These are phyloP conservation scores for Pyrenophora teres DNA, from an alignment of 2,329 filamentous ascomycete species.

Conservation along the genomic window DNA sequence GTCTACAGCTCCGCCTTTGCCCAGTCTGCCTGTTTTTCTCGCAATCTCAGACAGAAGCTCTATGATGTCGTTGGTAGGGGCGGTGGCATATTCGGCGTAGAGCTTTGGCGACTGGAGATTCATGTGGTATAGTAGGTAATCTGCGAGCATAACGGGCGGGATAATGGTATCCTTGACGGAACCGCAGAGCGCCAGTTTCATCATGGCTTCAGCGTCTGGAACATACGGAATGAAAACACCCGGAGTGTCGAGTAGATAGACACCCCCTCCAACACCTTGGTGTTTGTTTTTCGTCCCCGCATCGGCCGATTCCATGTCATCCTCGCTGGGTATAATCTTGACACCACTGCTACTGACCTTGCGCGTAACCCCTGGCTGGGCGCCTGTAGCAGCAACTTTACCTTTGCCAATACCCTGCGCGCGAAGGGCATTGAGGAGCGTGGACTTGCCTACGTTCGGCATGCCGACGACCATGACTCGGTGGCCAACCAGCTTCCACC, in stretches of 20 bases:
- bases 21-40: conserved; percentile 73
- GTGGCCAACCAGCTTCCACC: conserved; percentile 74
- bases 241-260: conserved; percentile 89
- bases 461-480: conserved; percentile 90
- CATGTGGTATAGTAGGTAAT: conserved; percentile 86
- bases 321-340: conserved; percentile 68
- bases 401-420: conserved; percentile 66
- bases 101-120: conserved; percentile 68
- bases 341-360: conserved; percentile 77
- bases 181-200: conserved; percentile 90
- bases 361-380: conserved; percentile 86
- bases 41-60: conserved; percentile 74
- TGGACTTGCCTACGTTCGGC: conserved; percentile 97
- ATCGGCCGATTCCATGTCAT: conserved; percentile 45
- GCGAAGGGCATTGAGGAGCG: conserved; percentile 86
- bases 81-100: conserved; percentile 67
- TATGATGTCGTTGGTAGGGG: conserved; percentile 83
- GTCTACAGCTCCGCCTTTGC: conserved; percentile 72
- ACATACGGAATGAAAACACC: conserved; percentile 96
- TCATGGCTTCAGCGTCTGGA: conserved; percentile 81
- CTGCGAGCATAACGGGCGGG: conserved; percentile 75
- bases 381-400: conserved; percentile 81
- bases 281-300: conserved; percentile 29
- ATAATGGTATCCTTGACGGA: conserved; percentile 90
- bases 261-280: conserved; percentile 56